Evolutionary conservation across 345 rosid species (phyloP), one percentile per base, ranked within the genome.

Genomic region (Citrus cavaleriei): DNA sequence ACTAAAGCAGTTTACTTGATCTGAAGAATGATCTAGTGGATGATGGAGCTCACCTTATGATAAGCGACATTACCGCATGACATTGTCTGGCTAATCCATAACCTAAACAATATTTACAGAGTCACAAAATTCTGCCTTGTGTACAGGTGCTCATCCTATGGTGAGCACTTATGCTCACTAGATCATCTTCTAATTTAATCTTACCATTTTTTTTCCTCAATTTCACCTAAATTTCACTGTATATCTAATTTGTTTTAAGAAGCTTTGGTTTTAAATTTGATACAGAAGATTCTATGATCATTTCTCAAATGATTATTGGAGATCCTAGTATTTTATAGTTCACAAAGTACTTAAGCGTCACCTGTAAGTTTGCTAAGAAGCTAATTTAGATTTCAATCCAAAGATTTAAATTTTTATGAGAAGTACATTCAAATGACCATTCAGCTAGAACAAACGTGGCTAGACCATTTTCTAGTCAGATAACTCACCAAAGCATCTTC

Each of bases 401-500:
- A 9, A 46, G n/a, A 65, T 35, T 55, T 21, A 73, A 27, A 24
- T 51, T 24, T 42, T 63, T 12, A 22, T 30, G 10, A 75, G 78
- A 35, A 30, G 16, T 21, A 63, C 49, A 22, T 8, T 70, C 10
- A 3, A 10, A 62, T 21, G 25, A 46, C 10, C 42, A 51, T 49
- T 70, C 60, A 28, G 59, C 60, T 49, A 42, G 59, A 30, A 62
- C 59, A 28, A 16, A 72, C 27, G 24, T 54, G 46, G 60, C 51
- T 28, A 42, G 42, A 46, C 3, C 42, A 35, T 57, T 38, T 24
- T 28, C 21, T 49, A 16, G 42, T 37, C 40, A 40, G 6, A 74
- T 32, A 68, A 77, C 85, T 81, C 81, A 95, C 99, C 92, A 79
- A 79, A 72, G 98, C 98, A 84, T 96, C 97, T 83, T 94, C 94